Conservation (phyloP, 2,329 filamentous ascomycete genomes). For the Xylariaceae sp. region DNA sequence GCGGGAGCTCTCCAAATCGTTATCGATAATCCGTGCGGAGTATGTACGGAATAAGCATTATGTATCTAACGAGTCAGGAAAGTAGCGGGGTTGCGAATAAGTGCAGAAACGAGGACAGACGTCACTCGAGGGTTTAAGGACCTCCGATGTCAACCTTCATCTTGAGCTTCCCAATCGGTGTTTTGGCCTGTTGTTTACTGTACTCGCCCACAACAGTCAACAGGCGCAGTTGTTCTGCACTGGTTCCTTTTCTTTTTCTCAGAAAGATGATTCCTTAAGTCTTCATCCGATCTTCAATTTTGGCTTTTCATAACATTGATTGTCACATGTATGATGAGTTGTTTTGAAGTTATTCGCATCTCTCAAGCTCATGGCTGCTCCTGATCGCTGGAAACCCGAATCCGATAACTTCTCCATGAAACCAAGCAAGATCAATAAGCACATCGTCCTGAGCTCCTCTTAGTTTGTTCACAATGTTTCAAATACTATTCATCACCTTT, state of each 20-base stretch:
- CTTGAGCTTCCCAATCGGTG: no score
- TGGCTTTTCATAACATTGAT: not conserved
- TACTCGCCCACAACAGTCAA: no score
- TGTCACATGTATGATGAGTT: constrained; percentile 11
- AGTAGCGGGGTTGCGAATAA: no score
- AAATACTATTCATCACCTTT: constrained; percentile 35
- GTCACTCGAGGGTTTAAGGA: no score
- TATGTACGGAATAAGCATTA: no score
- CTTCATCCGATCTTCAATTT: not conserved
- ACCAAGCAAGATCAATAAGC: not conserved
- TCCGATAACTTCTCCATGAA: not conserved
- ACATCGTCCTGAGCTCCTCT: not conserved
- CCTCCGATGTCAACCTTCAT: no score
- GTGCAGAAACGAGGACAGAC: no score
- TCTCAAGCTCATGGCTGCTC: constrained; percentile 10
- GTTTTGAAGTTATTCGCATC: not conserved
- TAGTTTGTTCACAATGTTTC: constrained; percentile 24
- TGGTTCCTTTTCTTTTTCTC: not conserved
- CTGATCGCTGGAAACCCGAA: constrained; percentile 8
- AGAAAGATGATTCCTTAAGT: not conserved
- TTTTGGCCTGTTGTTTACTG: no score
- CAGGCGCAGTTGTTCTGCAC: no score
- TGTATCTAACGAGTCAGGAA: no score
- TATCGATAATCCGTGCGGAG: no score
- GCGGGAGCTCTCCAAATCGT: no score